phyloP scores from a whole-genome alignment of 345 rosid genomes.

The Diplotaxis tenuifolia region DNA sequence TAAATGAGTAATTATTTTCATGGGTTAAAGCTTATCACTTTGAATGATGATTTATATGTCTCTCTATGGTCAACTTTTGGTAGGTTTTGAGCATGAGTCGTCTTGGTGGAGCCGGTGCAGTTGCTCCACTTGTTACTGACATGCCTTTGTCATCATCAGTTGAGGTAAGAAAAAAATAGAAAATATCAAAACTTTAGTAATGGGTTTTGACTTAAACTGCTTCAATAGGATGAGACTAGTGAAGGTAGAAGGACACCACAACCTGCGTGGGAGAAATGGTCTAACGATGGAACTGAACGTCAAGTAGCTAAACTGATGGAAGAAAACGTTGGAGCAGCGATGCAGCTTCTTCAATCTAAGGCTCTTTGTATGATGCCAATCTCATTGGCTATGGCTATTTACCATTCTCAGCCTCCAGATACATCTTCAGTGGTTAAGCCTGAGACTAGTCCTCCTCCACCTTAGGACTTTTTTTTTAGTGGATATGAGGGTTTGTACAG shows the following conservation, averaged over 20 bases:
- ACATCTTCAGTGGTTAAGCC: slow-evolving; percentile 72
- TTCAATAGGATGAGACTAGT: slow-evolving; percentile 66
- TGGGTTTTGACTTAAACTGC: slow-evolving; percentile 3
- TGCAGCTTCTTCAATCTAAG: slow-evolving; percentile 98
- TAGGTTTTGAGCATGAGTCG: slow-evolving; percentile 99
- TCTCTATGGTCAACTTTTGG: slow-evolving; percentile 36
- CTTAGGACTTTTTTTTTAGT: slow-evolving; percentile 43
- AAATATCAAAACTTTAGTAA: slow-evolving; percentile 15
- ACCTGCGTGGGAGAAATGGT: slow-evolving; percentile 98
- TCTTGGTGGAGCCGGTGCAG: slow-evolving; percentile 97
- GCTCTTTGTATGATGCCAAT: slow-evolving; percentile 99
- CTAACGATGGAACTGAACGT: slow-evolving; percentile 86
- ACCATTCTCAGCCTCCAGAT: slow-evolving; percentile 84
- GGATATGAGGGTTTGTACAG: slow-evolving; percentile 32
- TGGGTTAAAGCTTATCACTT: slow-evolving; percentile 33
- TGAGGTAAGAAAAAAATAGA: slow-evolving; percentile 52
- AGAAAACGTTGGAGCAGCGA: slow-evolving; percentile 93
- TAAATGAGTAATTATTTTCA: background rate
- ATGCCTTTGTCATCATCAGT: slow-evolving; percentile 79
- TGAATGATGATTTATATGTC: slow-evolving; percentile 10
- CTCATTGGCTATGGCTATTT: slow-evolving; percentile 88
- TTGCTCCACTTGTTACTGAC: slow-evolving; percentile 96
- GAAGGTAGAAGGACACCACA: slow-evolving; percentile 82
- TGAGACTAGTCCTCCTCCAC: slow-evolving; percentile 67
- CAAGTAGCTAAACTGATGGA: slow-evolving; percentile 98